Evolutionary conservation across 441 rosid species (phyloP), one percentile per base, ranked within the genome.

Genomic region (Francoa sonchifolia): DNA sequence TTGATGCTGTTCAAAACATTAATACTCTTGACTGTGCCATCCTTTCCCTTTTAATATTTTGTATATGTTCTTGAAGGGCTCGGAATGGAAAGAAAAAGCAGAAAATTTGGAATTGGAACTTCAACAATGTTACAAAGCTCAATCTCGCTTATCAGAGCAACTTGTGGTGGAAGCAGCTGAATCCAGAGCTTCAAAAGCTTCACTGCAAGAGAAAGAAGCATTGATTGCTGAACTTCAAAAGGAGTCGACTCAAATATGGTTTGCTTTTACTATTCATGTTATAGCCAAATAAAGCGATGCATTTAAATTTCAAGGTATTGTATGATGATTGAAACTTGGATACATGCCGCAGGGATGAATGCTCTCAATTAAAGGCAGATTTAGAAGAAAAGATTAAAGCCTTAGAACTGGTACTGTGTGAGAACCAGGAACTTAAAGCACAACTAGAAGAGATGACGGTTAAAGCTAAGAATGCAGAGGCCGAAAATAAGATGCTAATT

Each of bases 1-100:
- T 44, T 36, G 19, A 35, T n/a, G n/a, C n/a, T n/a, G n/a, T n/a
- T n/a, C n/a, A n/a, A n/a, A n/a, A n/a, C n/a, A n/a, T n/a, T n/a
- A n/a, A n/a, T n/a, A n/a, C n/a, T n/a, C n/a, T n/a, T n/a, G n/a
- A n/a, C n/a, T n/a, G n/a, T n/a, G n/a, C n/a, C n/a, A n/a, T n/a
- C n/a, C n/a, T n/a, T n/a, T n/a, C n/a, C n/a, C n/a, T n/a, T n/a
- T n/a, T n/a, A n/a, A n/a, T n/a, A n/a, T n/a, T n/a, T n/a, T n/a
- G n/a, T n/a, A 35, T 47, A 39, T 20, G 29, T 55, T 37, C 11
- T 35, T 56, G 47, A 59, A 86, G 96, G 82, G 95, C 2, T 82
- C 84, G 1, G 99, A 90, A 54, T 82, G 99, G 99, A 85, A 86
- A 52, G 98, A 82, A 67, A 90, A 90, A 54, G 73, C 79, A 5